These are phyloP conservation scores for Leishmania aethiopica DNA, from an alignment of 208 protist species.

Conservation along the genomic window DNA sequence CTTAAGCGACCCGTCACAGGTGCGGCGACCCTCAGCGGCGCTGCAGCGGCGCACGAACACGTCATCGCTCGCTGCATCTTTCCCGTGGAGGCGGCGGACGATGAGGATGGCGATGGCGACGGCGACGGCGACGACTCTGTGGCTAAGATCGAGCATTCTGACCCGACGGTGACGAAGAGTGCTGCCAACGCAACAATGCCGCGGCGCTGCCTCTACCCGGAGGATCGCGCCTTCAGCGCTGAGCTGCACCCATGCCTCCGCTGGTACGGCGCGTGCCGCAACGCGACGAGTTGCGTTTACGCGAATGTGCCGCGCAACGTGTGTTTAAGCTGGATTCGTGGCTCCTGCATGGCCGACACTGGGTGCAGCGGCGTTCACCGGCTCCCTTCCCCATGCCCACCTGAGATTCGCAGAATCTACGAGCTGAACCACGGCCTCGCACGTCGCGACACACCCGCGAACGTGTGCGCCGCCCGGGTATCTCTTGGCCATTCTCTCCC, in stretches of 20 bases:
- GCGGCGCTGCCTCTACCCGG: slow-evolving; percentile 14
- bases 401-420: slow-evolving; percentile 54
- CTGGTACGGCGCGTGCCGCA: slow-evolving; percentile 75
- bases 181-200: neutral
- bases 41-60: neutral
- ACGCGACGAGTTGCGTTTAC: slow-evolving; percentile 70
- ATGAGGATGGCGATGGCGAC: slow-evolving; percentile 10
- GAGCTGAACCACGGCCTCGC: slow-evolving; percentile 63
- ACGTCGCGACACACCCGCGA: slow-evolving; percentile 13
- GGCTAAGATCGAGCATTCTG: neutral
- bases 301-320: slow-evolving; percentile 59
- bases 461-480: neutral
- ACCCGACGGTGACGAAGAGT: neutral
- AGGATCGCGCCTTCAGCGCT: slow-evolving; percentile 40
- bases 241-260: slow-evolving; percentile 74
- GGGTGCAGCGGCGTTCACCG: slow-evolving; percentile 77
- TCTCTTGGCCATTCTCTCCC: neutral
- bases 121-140: neutral
- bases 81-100: slow-evolving; percentile 4
- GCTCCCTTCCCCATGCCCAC: slow-evolving; percentile 61
- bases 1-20: neutral
- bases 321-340: slow-evolving; percentile 80
- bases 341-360: slow-evolving; percentile 42
- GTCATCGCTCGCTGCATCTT: slow-evolving; percentile 36
- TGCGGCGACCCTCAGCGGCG: neutral